phyloP scores from a whole-genome alignment of 208 protist genomes.

The Trypanosoma avium region DNA sequence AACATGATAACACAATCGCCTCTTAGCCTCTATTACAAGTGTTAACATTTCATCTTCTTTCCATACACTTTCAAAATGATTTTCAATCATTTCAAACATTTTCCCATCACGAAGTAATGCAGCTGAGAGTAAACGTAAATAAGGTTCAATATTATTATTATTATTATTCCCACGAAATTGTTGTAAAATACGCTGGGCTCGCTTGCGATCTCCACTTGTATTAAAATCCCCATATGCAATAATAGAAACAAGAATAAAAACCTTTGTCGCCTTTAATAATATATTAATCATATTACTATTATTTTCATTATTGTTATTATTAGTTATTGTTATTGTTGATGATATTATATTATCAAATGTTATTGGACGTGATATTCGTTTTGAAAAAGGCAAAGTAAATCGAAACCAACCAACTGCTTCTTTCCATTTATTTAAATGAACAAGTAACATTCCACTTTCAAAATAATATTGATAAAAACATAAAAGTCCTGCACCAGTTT shows the following conservation, averaged over 20 bases:
- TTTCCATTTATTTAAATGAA: constrained; percentile 30
- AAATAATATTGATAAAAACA: constrained; percentile 53
- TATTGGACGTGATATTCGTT: not conserved
- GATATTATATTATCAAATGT: not conserved
- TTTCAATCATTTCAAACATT: constrained; percentile 7
- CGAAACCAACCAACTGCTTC: constrained; percentile 38
- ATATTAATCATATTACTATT: not conserved
- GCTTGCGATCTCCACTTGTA: constrained; percentile 11
- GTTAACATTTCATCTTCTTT: constrained; percentile 8
- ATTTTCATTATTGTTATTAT: too few relatives aligned
- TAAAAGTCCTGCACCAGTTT: constrained; percentile 36
- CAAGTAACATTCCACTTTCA: constrained; percentile 46
- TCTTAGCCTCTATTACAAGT: constrained; percentile 15
- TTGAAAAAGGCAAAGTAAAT: not conserved
- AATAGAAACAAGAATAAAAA: constrained; percentile 25
- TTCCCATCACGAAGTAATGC: constrained; percentile 25
- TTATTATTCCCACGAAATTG: constrained; percentile 9
- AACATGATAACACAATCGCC: constrained; percentile 37
- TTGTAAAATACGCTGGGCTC: constrained; percentile 19
- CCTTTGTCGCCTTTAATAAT: constrained; percentile 25
- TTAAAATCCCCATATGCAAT: constrained; percentile 15
- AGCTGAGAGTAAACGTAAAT: constrained; percentile 19
- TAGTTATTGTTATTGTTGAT: not conserved
- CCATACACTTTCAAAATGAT: constrained; percentile 13
- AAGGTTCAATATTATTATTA: constrained; percentile 13